Percentiles rank a stretch among this genome's conserved stretches.
Conservation (phyloP, 129 eudicot genomes). For the Artemisia tridentata region DNA sequence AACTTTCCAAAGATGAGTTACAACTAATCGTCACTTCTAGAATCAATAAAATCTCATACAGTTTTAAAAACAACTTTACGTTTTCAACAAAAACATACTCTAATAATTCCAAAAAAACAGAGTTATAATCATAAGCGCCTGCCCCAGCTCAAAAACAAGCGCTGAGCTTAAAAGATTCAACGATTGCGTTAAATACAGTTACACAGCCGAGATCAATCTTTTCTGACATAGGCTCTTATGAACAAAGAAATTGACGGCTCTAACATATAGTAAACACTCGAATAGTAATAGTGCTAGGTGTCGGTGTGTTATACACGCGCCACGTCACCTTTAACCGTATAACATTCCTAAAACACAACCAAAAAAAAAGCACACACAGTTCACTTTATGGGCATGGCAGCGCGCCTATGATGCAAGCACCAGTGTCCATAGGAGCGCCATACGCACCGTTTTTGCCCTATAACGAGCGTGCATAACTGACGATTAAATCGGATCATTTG, state of each 20-base stretch:
- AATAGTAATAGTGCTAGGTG: background rate
- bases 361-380: too few species aligned
- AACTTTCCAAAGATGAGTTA: conserved; percentile 2
- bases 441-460: too few species aligned
- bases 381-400: too few species aligned
- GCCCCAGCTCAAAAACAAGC: background rate
- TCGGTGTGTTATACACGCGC: background rate
- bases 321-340: background rate
- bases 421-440: too few species aligned
- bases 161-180: background rate
- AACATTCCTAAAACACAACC: background rate
- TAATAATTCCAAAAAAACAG: background rate
- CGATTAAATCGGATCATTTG: too few species aligned
- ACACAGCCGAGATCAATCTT: conserved; percentile 7
- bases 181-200: background rate
- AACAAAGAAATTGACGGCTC: conserved; percentile 1
- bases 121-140: background rate
- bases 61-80: background rate
- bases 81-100: background rate
- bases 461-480: too few species aligned
- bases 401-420: too few species aligned
- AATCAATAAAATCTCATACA: too few species aligned
- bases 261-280: background rate
- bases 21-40: conserved; percentile 8
- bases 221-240: background rate